A percentile compares a stretch with the other conserved stretches of the same genome.
Evolutionary conservation across 2,329 filamentous ascomycete species (phyloP).

Genomic region (Dichotomopilus funicola): DNA sequence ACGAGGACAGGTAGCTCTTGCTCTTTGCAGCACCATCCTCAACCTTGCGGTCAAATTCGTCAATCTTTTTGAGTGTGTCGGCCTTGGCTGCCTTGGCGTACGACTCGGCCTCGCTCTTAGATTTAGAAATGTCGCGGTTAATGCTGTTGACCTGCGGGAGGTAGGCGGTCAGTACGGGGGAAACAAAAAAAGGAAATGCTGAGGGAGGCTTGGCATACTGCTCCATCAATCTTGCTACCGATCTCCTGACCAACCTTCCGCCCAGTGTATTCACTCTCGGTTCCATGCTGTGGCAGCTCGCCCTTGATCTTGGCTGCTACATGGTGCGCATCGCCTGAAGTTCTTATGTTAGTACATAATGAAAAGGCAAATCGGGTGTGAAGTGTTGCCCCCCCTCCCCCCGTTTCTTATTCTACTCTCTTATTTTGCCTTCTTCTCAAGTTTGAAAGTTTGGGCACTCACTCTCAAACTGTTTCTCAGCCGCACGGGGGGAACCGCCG

Average conservation of each 20-base stretch:
- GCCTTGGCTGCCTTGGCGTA: slow-evolving; percentile 58
- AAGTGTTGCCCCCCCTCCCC: background rate
- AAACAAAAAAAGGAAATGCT: background rate
- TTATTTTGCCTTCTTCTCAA: too few relatives aligned
- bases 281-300: slow-evolving; percentile 52
- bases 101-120: slow-evolving; percentile 54
- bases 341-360: background rate
- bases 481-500: slow-evolving; percentile 72
- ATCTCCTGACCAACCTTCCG: slow-evolving; percentile 55
- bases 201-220: slow-evolving; percentile 45
- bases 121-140: slow-evolving; percentile 54
- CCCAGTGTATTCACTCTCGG: slow-evolving; percentile 58
- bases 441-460: slow-evolving; percentile 28
- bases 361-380: background rate
- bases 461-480: slow-evolving; percentile 86
- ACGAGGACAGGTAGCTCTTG: slow-evolving; percentile 75
- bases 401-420: too few relatives aligned
- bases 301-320: slow-evolving; percentile 60
- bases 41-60: slow-evolving; percentile 77
- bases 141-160: slow-evolving; percentile 52
- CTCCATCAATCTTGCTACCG: slow-evolving; percentile 60
- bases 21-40: slow-evolving; percentile 73
- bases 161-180: background rate
- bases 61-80: slow-evolving; percentile 63
- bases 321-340: slow-evolving; percentile 66